Percentiles rank a stretch among this genome's conserved stretches.
phyloP scores from a whole-genome alignment of 2,329 filamentous ascomycete species.

The Chaetomiaceae sp. region DNA sequence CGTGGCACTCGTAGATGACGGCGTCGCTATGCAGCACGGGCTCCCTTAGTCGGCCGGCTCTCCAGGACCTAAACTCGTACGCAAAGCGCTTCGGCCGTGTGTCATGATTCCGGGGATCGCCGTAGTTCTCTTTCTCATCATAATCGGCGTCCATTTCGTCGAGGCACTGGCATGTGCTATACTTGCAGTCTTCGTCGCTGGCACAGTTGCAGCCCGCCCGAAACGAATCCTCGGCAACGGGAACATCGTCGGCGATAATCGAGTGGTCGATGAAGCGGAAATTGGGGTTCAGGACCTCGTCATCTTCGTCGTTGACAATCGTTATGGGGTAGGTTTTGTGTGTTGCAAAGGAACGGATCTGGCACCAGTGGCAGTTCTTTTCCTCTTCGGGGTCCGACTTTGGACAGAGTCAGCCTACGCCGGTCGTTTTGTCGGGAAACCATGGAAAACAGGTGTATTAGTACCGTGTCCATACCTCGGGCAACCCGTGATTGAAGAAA shows the following conservation, averaged over 20 bases:
- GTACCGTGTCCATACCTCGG: conserved; percentile 19
- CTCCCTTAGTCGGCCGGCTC: conserved; percentile 48
- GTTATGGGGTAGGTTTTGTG: conserved; percentile 50
- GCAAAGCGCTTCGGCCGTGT: conserved; percentile 47
- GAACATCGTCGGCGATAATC: conserved; percentile 55
- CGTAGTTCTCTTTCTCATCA: conserved; percentile 48
- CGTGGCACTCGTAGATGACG: conserved; percentile 78
- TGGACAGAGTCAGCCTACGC: conserved; percentile 3
- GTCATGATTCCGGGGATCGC: conserved; percentile 40
- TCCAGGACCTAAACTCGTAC: conserved; percentile 54
- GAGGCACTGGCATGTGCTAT: conserved; percentile 62
- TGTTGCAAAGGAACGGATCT: conserved; percentile 50
- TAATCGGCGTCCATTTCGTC: conserved; percentile 52
- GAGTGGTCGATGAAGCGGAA: conserved; percentile 67
- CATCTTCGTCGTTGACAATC: conserved; percentile 59
- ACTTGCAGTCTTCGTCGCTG: conserved; percentile 61
- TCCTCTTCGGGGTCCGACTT: conserved; percentile 34
- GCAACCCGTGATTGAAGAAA: conserved; percentile 45
- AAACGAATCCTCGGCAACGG: conserved; percentile 55
- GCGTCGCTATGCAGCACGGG: conserved; percentile 49
- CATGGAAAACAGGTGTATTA: not conserved
- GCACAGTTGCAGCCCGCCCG: conserved; percentile 65
- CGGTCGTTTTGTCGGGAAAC: no score
- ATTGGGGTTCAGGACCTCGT: conserved; percentile 48
- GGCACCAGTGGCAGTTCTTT: conserved; percentile 55